A percentile compares a stretch with the other conserved stretches of the same genome.
phyloP scores from a whole-genome alignment of 768 basidiomycete genomes.

The Melanogaster broomeanus region DNA sequence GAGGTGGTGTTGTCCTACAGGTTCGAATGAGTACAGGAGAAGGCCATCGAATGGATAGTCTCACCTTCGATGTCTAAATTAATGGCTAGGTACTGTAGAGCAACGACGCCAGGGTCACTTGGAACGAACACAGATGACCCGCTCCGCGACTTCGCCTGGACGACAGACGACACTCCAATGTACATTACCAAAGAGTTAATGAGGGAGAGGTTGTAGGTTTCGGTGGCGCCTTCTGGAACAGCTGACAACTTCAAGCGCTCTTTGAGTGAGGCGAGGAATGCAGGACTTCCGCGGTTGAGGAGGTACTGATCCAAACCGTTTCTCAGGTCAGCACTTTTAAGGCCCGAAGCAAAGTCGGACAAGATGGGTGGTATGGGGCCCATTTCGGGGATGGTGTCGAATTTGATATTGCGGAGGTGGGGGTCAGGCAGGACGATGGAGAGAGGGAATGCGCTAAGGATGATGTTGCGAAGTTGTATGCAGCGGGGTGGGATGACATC shows the following conservation, averaged over 20 bases:
- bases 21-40: background rate
- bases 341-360: constrained; percentile 84
- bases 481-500: constrained; percentile 91
- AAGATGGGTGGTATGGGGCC: constrained; percentile 88
- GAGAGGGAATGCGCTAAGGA: constrained; percentile 93
- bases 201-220: constrained; percentile 83
- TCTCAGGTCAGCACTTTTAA: constrained; percentile 81
- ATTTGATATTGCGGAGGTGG: constrained; percentile 70
- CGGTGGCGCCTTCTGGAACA: constrained; percentile 46
- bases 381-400: constrained; percentile 85
- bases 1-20: constrained; percentile 89
- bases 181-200: constrained; percentile 96
- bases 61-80: constrained; percentile 91
- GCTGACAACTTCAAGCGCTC: constrained; percentile 65
- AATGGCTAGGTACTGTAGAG: constrained; percentile 78
- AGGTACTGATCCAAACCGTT: constrained; percentile 83
- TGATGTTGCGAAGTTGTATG: constrained; percentile 95
- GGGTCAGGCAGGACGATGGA: constrained; percentile 83
- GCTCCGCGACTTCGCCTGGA: constrained; percentile 83
- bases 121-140: constrained; percentile 81
- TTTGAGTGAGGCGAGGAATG: constrained; percentile 76
- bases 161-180: constrained; percentile 90
- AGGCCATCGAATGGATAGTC: constrained; percentile 18
- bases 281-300: constrained; percentile 68
- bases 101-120: constrained; percentile 81